Percentiles rank a stretch among this genome's conserved stretches.
These are phyloP conservation scores for Aspergillus vadensis DNA, from an alignment of 2,329 filamentous ascomycete genomes.

Conservation along the genomic window DNA sequence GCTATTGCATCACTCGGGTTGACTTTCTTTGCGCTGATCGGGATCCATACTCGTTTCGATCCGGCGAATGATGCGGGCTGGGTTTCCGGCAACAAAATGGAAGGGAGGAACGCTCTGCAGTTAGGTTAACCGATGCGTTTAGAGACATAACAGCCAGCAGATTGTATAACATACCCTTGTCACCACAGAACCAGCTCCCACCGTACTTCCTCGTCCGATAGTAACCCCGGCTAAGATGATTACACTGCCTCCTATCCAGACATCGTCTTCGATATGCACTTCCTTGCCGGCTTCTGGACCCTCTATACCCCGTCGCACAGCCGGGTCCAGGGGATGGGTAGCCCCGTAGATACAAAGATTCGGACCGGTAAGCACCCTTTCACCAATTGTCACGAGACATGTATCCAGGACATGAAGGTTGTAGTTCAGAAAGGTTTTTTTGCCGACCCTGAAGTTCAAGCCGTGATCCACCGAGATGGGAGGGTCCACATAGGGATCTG, in stretches of 20 bases:
- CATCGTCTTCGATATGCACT: slow-evolving; percentile 52
- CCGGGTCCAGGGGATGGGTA: slow-evolving; percentile 55
- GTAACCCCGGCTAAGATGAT: slow-evolving; percentile 47
- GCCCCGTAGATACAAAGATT: slow-evolving; percentile 56
- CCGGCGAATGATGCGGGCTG: slow-evolving; percentile 25
- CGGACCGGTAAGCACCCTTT: slow-evolving; percentile 55
- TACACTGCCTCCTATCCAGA: slow-evolving; percentile 53
- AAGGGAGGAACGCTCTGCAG: slow-evolving; percentile 31
- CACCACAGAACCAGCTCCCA: slow-evolving; percentile 46
- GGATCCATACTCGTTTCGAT: slow-evolving; percentile 31
- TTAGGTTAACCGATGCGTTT: slow-evolving; percentile 4
- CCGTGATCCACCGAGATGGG: slow-evolving; percentile 67
- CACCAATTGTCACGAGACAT: slow-evolving; percentile 55
- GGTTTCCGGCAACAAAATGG: slow-evolving; percentile 32
- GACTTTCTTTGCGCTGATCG: slow-evolving; percentile 6
- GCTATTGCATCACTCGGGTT: neutral
- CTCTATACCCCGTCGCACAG: slow-evolving; percentile 44
- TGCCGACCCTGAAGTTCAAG: slow-evolving; percentile 63
- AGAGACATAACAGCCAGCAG: neutral
- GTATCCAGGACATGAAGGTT: slow-evolving; percentile 60
- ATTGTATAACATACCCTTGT: slow-evolving; percentile 31
- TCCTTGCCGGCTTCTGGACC: slow-evolving; percentile 54
- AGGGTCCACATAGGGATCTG: slow-evolving; percentile 60
- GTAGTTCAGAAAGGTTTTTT: slow-evolving; percentile 50
- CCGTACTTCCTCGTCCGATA: slow-evolving; percentile 45